Evolutionary conservation across 108 stramenopile genomes (phyloP).

Genomic region (Nitzschia sp.): DNA sequence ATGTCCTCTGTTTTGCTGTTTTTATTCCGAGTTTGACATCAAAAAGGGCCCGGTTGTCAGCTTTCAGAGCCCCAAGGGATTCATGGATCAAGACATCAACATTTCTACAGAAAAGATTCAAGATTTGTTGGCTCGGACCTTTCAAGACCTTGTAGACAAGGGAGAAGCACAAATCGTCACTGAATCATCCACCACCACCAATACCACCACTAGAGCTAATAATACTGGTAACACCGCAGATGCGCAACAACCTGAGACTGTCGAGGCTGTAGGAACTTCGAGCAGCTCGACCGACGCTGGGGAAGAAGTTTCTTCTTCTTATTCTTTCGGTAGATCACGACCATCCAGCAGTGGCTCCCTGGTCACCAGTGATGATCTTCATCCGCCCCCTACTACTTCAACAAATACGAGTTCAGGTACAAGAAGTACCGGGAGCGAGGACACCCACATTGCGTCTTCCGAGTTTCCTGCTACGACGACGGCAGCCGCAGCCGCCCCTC

Average conservation of each 20-base stretch:
- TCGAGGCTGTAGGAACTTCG: background rate
- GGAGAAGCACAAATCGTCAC: background rate
- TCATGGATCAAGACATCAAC: conserved; percentile 74
- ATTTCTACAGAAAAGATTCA: conserved; percentile 54
- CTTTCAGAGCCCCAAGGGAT: conserved; percentile 62
- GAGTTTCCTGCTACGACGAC: background rate
- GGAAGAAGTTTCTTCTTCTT: background rate
- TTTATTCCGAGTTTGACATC: conserved; percentile 90
- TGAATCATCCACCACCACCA: background rate
- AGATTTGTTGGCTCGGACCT: conserved; percentile 54
- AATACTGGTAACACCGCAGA: background rate
- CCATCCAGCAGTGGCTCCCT: no score
- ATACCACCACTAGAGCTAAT: background rate
- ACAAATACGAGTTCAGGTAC: conserved; percentile 4
- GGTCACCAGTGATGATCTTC: background rate
- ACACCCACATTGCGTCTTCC: background rate
- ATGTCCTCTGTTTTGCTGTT: conserved; percentile 78
- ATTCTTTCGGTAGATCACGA: no score
- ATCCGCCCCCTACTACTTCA: background rate
- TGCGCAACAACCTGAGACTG: background rate
- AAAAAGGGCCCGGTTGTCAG: conserved; percentile 74
- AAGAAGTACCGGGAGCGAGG: background rate
- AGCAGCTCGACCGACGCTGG: background rate
- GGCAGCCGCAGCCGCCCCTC: conserved; percentile 8
- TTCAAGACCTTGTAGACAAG: conserved; percentile 21